These are phyloP conservation scores for Sphagnum tenellum DNA, from an alignment of 225 moss, liverwort and hornwort species.

Conservation along the genomic window DNA sequence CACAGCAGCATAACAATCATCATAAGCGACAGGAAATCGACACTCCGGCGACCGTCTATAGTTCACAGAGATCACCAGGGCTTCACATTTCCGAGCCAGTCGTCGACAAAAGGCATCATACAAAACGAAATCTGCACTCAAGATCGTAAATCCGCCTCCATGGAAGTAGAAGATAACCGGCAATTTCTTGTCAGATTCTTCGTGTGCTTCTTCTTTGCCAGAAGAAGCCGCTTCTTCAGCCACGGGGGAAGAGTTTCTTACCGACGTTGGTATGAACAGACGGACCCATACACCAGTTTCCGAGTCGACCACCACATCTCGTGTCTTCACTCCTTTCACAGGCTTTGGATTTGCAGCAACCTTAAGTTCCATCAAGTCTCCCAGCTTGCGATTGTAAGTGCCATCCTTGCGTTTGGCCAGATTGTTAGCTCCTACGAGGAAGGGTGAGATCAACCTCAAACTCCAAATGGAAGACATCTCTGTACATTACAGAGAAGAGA, in stretches of 20 bases:
- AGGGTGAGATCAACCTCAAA: no score
- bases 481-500: no score
- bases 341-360: slow-evolving; percentile 30
- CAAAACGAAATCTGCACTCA: slow-evolving; percentile 27
- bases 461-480: no score
- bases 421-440: slow-evolving; percentile 4
- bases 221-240: no score
- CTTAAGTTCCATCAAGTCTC: slow-evolving; percentile 16
- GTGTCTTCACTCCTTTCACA: slow-evolving; percentile 45
- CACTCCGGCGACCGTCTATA: slow-evolving; percentile 72
- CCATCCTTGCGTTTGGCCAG: slow-evolving; percentile 22
- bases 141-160: slow-evolving; percentile 74
- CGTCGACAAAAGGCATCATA: slow-evolving; percentile 56
- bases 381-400: slow-evolving; percentile 22
- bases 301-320: slow-evolving; percentile 53
- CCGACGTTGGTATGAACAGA: slow-evolving; percentile 44
- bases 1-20: slow-evolving; percentile 55
- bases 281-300: slow-evolving; percentile 59
- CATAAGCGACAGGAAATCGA: slow-evolving; percentile 59
- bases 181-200: slow-evolving; percentile 10
- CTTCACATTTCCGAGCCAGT: slow-evolving; percentile 28
- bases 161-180: slow-evolving; percentile 73
- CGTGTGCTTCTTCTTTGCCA: no score
- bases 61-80: slow-evolving; percentile 64
- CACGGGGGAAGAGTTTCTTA: neutral